Percentiles rank a stretch among this genome's conserved stretches.
phyloP scores from a whole-genome alignment of 345 rosid species.

The Pugionium dolabratum region DNA sequence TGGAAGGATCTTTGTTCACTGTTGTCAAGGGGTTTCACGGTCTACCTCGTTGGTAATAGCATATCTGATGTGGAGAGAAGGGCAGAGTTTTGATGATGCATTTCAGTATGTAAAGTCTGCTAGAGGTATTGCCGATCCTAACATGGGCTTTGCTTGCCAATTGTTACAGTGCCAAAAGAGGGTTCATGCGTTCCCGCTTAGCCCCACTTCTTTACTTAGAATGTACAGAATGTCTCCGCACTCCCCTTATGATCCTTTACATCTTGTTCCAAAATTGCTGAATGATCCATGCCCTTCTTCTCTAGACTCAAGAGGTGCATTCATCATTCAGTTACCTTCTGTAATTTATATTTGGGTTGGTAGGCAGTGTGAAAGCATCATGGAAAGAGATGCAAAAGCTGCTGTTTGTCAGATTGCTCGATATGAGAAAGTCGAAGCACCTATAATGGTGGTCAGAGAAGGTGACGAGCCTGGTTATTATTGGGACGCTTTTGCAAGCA shows the following conservation, averaged over 20 bases:
- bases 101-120: constrained; percentile 96
- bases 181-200: constrained; percentile 95
- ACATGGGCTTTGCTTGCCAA: constrained; percentile 99
- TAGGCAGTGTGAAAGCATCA: constrained; percentile 68
- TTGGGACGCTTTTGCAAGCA: constrained; percentile 82
- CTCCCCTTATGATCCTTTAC: constrained; percentile 97
- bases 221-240: constrained; percentile 94
- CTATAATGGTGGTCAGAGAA: constrained; percentile 67
- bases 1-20: constrained; percentile 96
- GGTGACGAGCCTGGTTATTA: constrained; percentile 84
- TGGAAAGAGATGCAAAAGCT: constrained; percentile 98
- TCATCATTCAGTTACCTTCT: constrained; percentile 83
- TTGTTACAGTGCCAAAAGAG: constrained; percentile 95
- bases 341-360: constrained; percentile 95
- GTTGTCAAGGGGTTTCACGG: constrained; percentile 97
- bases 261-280: constrained; percentile 93
- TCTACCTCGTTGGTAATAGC: constrained; percentile 98
- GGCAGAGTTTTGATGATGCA: constrained; percentile 98
- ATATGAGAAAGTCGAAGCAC: constrained; percentile 86
- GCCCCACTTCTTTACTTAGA: constrained; percentile 93
- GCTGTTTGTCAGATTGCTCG: constrained; percentile 94
- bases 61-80: constrained; percentile 99
- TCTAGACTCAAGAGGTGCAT: constrained; percentile 97
- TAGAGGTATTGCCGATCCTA: constrained; percentile 97
- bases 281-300: constrained; percentile 78